phyloP scores from a whole-genome alignment of 495 filamentous ascomycete species.

The Aspergillus nidulans region DNA sequence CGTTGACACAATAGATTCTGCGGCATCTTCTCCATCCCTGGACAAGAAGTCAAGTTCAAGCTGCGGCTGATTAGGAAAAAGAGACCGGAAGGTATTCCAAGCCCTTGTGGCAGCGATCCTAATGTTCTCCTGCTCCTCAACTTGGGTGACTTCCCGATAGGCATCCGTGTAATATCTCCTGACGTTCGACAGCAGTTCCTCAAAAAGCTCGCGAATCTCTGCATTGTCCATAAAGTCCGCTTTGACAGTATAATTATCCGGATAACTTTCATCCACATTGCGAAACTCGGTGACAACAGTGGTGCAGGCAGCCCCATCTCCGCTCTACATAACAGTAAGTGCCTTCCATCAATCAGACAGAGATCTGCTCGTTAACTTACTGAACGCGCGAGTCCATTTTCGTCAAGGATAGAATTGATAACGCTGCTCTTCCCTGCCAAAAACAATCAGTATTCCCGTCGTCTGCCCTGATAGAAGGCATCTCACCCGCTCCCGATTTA shows the following conservation, averaged over 20 bases:
- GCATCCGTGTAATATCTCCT: not conserved
- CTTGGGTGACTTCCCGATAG: not conserved
- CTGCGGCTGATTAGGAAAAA: constrained; percentile 20
- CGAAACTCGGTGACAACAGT: constrained; percentile 33
- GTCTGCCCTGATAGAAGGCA: constrained; percentile 21
- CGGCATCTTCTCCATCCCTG: constrained; percentile 4
- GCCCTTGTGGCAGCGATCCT: constrained; percentile 9
- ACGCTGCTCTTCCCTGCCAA: constrained; percentile 30
- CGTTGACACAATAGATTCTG: constrained; percentile 3
- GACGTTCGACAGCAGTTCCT: constrained; percentile 16
- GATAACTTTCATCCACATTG: constrained; percentile 16
- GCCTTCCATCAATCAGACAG: too few relatives aligned
- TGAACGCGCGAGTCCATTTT: constrained; percentile 22
- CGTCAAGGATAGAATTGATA: constrained; percentile 31
- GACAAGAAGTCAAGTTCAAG: constrained; percentile 20
- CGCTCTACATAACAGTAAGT: constrained; percentile 15
- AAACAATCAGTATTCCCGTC: not conserved
- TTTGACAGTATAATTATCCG: constrained; percentile 23
- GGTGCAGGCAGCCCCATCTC: constrained; percentile 28
- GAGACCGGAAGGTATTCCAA: constrained; percentile 17
- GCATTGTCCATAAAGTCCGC: constrained; percentile 23
- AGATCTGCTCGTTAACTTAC: constrained; percentile 11
- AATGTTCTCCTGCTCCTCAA: constrained; percentile 12
- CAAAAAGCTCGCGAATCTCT: constrained; percentile 22
- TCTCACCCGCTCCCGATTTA: too few relatives aligned